Evolutionary conservation across 805 yeast genomes (phyloP), one percentile per base, ranked within the genome.

Genomic region (Sugiyamaella qingdaonensis): DNA sequence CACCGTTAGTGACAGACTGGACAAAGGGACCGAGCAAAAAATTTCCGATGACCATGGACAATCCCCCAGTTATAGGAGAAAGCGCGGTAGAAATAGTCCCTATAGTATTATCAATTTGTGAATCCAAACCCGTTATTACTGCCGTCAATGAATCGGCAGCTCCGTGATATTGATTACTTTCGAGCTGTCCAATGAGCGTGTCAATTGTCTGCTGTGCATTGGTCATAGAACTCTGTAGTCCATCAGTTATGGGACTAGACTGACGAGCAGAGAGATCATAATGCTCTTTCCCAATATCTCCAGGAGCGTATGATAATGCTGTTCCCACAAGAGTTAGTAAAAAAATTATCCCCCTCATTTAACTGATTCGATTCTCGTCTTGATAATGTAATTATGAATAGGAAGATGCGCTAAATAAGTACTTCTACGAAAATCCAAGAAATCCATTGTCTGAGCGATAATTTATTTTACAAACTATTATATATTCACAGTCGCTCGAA

Each of bases 51-150:
- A 41, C 45, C 45, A 29, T 37, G 11, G 58, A 54, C 3, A 49
- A 35, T 18, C 58, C 58, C 9, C 42, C 33, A 7, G 65, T 62
- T 14, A 59, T 10, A 14, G 59, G 57, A 41, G 50, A 52, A 10
- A 59, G 55, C n/a, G 58, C 59, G 18, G 48, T 48, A 13, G 58
- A 52, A 16, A 54, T 56, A 44, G 42, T 46, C 32, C 54, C 37
- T 19, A 60, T 42, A n/a, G 57, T 55, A 29, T 48, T 48, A 35
- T 29, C 68, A 33, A 62, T 56, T 54, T 67, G 69, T 2, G 64
- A 58, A 51, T 64, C 68, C 31, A 62, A 56, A 39, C 68, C 68
- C 11, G 65, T 61, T 50, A 65, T 62, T 45, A 53, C 53, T 11
- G 52, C 59, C 31, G 54, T 41, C 21, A 42, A 46, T 4, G 35